Percentiles rank a stretch among this genome's conserved stretches.
Evolutionary conservation across 139 green algal species (phyloP).

Genomic region (Chlamydomonas applanata): DNA sequence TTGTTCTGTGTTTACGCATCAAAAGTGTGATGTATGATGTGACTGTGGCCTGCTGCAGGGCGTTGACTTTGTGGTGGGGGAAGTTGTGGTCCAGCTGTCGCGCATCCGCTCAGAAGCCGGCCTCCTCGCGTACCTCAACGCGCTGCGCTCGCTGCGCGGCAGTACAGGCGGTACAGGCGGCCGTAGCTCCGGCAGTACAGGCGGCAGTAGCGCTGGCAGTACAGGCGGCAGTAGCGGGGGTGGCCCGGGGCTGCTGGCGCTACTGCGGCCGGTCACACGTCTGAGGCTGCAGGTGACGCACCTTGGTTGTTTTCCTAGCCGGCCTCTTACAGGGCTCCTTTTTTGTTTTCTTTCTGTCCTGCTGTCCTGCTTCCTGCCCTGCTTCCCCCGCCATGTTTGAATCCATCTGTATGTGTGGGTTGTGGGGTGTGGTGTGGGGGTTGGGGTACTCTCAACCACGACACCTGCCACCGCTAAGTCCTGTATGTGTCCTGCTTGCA

Average conservation of each 20-base stretch:
- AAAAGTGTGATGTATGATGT: no score
- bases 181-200: no score
- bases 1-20: no score
- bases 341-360: not conserved
- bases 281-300: constrained; percentile 35
- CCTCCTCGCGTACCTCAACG: constrained; percentile 46
- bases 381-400: no score
- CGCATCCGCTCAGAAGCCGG: constrained; percentile 37
- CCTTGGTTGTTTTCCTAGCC: not conserved
- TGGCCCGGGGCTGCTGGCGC: constrained; percentile 21
- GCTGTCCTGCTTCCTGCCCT: not conserved
- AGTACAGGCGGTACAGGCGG: no score
- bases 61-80: constrained; percentile 51
- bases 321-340: not conserved
- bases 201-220: no score
- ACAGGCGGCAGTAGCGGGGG: no score
- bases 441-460: no score
- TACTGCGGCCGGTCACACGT: constrained; percentile 42
- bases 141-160: constrained; percentile 38
- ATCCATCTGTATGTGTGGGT: not conserved
- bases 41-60: not conserved
- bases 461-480: no score
- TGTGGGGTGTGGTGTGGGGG: no score
- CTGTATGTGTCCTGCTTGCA: no score
- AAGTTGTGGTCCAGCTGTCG: constrained; percentile 49